Base-by-base conservation (phyloP, 305 asterid species). In the Solanum aculeatissimum region DNA sequence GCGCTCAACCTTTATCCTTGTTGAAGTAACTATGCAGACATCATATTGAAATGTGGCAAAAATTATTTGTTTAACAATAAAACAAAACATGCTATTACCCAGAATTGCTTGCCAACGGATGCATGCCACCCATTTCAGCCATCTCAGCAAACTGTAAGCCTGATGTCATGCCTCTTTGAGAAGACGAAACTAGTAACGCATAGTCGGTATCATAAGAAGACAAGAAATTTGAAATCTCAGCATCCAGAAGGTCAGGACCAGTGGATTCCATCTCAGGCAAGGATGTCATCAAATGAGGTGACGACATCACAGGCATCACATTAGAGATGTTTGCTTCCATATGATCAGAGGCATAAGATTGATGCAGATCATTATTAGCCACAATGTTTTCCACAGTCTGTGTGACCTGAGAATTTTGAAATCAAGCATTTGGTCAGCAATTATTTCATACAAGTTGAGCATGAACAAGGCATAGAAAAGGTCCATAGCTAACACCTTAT, bases 361-460 rank as follows among this genome's bases (percentile, higher is more conserved):
- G 71, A 51, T 82, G 21, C 60, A 6, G 85, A 86, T 2, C n/a
- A 85, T 65, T 60, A 75, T 43, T 84, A 49, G 58, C 85, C 23
- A 60, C 84, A 79, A 45, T 54, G 57, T 80, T 21, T 63, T 55
- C 87, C 68, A 74, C 45, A n/a, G 43, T 78, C 74, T 72, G 71
- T 23, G 75, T 53, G 68, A 80, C 87, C 94, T 90, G 87, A 82
- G 63, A 49, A 84, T 54, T 69, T n/a, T 83, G 51, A 77, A 62
- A 71, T 18, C 45, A 45, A 82, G 29, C 47, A 38, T 69, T n/a
- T 82, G 42, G 21, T 43, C 74, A 15, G 27, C 45, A 58, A 38
- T 53, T 7, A 53, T 32, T n/a, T 60, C 55, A 78, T 9, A 70
- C 6, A 13, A 70, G 9, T 32, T 65, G 18, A 63, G 55, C 72